A percentile compares a stretch with the other conserved stretches of the same genome.
Evolutionary conservation across 2,329 filamentous ascomycete genomes (phyloP).

Genomic region (Aureobasidium leucospermi): DNA sequence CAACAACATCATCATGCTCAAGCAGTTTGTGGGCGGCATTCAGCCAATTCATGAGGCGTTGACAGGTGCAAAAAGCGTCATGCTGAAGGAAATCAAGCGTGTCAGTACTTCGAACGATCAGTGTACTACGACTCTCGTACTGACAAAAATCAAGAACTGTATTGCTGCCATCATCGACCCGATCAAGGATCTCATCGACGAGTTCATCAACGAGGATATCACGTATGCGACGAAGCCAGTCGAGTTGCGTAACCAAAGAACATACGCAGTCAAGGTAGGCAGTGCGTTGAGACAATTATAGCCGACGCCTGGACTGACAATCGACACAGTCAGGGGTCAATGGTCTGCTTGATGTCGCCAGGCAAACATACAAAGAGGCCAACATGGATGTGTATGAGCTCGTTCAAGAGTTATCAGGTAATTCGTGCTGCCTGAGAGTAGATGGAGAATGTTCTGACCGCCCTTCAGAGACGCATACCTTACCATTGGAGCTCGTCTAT

Average conservation of each 20-base stretch:
- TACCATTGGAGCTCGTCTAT: slow-evolving; percentile 63
- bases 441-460: not conserved
- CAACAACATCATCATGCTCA: slow-evolving; percentile 80
- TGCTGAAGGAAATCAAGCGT: slow-evolving; percentile 61
- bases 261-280: slow-evolving; percentile 72
- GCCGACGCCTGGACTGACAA: not conserved
- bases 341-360: slow-evolving; percentile 78
- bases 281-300: not conserved
- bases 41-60: slow-evolving; percentile 62
- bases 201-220: slow-evolving; percentile 73
- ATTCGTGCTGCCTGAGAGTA: slow-evolving; percentile 18
- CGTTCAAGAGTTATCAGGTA: slow-evolving; percentile 60
- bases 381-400: slow-evolving; percentile 70
- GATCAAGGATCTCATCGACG: slow-evolving; percentile 58
- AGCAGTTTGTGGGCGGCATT: slow-evolving; percentile 67
- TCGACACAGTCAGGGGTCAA: slow-evolving; percentile 61
- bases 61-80: slow-evolving; percentile 52
- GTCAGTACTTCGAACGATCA: not conserved
- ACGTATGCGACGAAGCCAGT: slow-evolving; percentile 70
- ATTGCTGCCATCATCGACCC: slow-evolving; percentile 52
- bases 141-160: slow-evolving; percentile 48
- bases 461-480: slow-evolving; percentile 40
- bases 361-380: slow-evolving; percentile 83
- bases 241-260: slow-evolving; percentile 81
- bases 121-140: not conserved